Base-by-base conservation (phyloP, 192 early-diverging fungal genomes). In the Coemansia pectinata region DNA sequence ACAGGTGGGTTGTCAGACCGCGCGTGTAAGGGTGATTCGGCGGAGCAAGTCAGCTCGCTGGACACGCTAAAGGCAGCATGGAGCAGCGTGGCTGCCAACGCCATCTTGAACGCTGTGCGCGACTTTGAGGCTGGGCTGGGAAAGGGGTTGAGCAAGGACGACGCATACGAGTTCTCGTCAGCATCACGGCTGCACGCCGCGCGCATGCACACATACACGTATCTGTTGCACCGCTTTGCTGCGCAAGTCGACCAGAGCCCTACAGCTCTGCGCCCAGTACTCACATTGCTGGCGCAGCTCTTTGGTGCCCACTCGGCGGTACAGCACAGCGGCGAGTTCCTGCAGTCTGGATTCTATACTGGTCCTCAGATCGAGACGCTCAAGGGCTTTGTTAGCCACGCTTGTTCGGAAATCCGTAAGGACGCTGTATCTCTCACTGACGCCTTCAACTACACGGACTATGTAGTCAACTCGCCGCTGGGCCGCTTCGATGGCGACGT, bases 391-490 rank as follows among this genome's bases (percentile, higher is more conserved):
- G 90, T 93, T 59, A 89, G 86, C 61, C 64, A 66, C 3, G 85
- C 90, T 14, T 93, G 92, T 81, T 77, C 83, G 11, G 81, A 78
- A 38, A 79, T 96, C n/a, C 88, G 95, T 63, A 81, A 88, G 55
- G 89, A 95, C 65, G 91, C 91, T 2, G 90, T 96, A 81, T 88
- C 92, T 9, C 77, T 94, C 41, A 92, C 92, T 25, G 95, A 96
- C 76, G 84, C 93, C 23, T 96, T 95, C 83, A 94, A 92, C 71
- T 91, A 90, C 84, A 87, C 90, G 11, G 95, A 96, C 76, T 95
- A 91, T 73, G 88, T 96, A 27, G 80, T 96, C 69, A 94, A 93
- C 85, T 92, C 92, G 57, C 95, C 95, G 25, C 74, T 96, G 21
- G 95, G 95, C 57, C 86, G 91, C 41, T 89, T 86, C 72, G 94